Conservation (phyloP, 257 asterid genomes). For the Apocynum venetum region DNA sequence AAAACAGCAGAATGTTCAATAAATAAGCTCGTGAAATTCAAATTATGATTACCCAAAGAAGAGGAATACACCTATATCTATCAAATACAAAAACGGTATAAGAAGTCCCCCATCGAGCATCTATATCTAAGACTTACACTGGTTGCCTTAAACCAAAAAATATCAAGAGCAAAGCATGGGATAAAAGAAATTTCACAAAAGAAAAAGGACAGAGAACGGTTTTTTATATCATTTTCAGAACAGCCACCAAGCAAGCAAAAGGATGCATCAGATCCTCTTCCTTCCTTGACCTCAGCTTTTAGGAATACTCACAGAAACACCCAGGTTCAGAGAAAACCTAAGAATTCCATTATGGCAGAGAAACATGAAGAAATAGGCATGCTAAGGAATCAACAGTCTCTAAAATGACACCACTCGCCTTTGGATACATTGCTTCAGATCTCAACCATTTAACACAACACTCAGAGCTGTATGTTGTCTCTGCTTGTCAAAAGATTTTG, state of each 20-base stretch:
- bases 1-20: not conserved
- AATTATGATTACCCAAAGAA: not conserved
- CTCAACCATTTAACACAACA: not conserved
- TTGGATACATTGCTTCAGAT: not conserved
- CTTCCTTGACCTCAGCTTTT: not conserved
- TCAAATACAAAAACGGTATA: not conserved
- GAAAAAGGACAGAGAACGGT: not conserved
- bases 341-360: not conserved
- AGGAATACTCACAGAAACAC: not conserved
- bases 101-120: too few relatives aligned
- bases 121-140: not conserved
- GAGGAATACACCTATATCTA: not conserved
- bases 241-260: not conserved
- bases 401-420: not conserved
- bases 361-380: too few relatives aligned
- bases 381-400: not conserved
- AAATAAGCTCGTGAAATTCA: not conserved
- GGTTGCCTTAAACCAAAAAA: conserved; percentile 1
- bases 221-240: not conserved
- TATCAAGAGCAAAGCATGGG: not conserved
- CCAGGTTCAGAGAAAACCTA: not conserved
- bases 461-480: not conserved
- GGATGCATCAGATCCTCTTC: not conserved
- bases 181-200: not conserved
- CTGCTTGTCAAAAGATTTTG: not conserved